These are phyloP conservation scores for Malassezia obtusa DNA, from an alignment of 1,284 basidiomycete species.

Conservation along the genomic window DNA sequence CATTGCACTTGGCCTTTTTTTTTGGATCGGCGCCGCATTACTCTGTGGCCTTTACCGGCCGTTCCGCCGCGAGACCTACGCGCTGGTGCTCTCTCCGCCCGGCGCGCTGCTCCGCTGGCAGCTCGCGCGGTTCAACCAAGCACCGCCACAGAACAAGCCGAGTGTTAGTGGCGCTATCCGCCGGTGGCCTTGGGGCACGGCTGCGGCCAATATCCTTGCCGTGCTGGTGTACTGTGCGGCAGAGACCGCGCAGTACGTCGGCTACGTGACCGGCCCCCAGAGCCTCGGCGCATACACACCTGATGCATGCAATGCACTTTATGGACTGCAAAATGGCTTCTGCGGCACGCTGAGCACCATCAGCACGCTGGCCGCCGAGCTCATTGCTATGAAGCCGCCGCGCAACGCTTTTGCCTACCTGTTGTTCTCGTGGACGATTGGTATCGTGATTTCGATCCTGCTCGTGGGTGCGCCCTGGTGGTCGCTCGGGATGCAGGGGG, in stretches of 20 bases:
- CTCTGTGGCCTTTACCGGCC: slow-evolving; percentile 65
- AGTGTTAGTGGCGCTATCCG: slow-evolving; percentile 52
- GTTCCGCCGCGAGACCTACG: slow-evolving; percentile 71
- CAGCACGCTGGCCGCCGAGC: slow-evolving; percentile 81
- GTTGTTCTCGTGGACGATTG: slow-evolving; percentile 25
- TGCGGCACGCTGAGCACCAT: slow-evolving; percentile 91
- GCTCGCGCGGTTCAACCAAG: slow-evolving; percentile 61
- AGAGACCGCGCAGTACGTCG: slow-evolving; percentile 25
- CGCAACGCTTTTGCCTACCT: slow-evolving; percentile 31
- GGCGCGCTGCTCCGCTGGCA: slow-evolving; percentile 76
- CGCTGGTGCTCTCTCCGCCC: slow-evolving; percentile 80
- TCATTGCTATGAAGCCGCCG: slow-evolving; percentile 54
- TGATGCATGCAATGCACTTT: slow-evolving; percentile 29
- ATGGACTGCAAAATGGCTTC: slow-evolving; percentile 68
- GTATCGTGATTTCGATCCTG: slow-evolving; percentile 30
- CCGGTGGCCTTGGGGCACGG: slow-evolving; percentile 72
- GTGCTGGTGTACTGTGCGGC: slow-evolving; percentile 23
- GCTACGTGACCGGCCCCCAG: slow-evolving; percentile 5
- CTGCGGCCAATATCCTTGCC: slow-evolving; percentile 71
- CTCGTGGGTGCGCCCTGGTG: slow-evolving; percentile 41
- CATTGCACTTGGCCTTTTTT: slow-evolving; percentile 22
- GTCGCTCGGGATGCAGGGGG: slow-evolving; percentile 29
- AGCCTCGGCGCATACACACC: slow-evolving; percentile 7
- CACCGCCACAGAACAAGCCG: slow-evolving; percentile 55
- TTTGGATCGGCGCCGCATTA: slow-evolving; percentile 56